phyloP scores from a whole-genome alignment of 2,329 filamentous ascomycete species.

The Aspergillus puulaauensis region DNA sequence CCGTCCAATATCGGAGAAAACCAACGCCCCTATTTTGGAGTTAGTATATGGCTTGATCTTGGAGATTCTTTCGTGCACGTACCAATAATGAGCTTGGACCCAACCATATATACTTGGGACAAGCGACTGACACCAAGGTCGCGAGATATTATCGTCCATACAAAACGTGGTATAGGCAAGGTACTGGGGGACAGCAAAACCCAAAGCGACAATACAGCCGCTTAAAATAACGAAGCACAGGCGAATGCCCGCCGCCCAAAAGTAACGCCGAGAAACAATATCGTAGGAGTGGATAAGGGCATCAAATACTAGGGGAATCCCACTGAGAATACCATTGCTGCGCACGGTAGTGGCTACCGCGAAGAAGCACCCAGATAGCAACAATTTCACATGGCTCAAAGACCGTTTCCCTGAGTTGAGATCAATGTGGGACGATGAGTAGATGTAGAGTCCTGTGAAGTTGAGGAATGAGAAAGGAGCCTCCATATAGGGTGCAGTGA shows the following conservation, averaged over 20 bases:
- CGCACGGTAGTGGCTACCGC: slow-evolving; percentile 72
- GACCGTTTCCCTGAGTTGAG: slow-evolving; percentile 25
- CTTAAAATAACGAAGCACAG: slow-evolving; percentile 62
- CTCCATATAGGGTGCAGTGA: slow-evolving; percentile 84
- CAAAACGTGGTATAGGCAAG: slow-evolving; percentile 76
- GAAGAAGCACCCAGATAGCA: slow-evolving; percentile 68
- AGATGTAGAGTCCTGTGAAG: slow-evolving; percentile 70
- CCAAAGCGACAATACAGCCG: slow-evolving; percentile 66
- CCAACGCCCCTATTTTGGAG: slow-evolving; percentile 72
- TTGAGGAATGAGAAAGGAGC: slow-evolving; percentile 74
- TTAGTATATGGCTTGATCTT: slow-evolving; percentile 9
- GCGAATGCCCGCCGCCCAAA: slow-evolving; percentile 48
- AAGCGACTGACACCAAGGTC: slow-evolving; percentile 73
- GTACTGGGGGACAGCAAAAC: slow-evolving; percentile 70
- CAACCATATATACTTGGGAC: slow-evolving; percentile 87
- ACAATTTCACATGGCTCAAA: slow-evolving; percentile 49
- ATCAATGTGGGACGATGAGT: slow-evolving; percentile 51
- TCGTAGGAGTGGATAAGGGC: slow-evolving; percentile 44
- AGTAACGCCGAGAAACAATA: slow-evolving; percentile 40
- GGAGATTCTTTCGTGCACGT: slow-evolving; percentile 33
- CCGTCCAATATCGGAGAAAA: slow-evolving; percentile 85
- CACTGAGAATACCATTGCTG: slow-evolving; percentile 84
- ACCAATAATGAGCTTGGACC: slow-evolving; percentile 92
- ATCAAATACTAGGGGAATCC: slow-evolving; percentile 70
- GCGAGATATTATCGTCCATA: slow-evolving; percentile 31